These are phyloP conservation scores for Vitis vinifera DNA, from an alignment of 164 flowering plant genomes.

Conservation along the genomic window ASM3070453v1 NC_081821.1:10646001-10646500, in stretches of 20 bases:
- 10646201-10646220: no score
- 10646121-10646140: no score
- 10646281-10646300: constrained; percentile 44
- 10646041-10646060: no score
- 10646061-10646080: no score
- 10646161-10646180: no score
- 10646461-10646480: constrained; percentile 84
- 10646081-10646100: no score
- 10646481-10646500: constrained; percentile 62
- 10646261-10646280: constrained; percentile 31
- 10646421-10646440: constrained; percentile 75
- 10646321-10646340: constrained; percentile 60
- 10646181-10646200: no score
- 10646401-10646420: constrained; percentile 67
- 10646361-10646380: constrained; percentile 55
- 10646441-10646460: constrained; percentile 48
- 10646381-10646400: constrained; percentile 66
- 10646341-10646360: constrained; percentile 80
- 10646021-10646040: no score
- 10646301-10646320: constrained; percentile 85
- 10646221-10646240: not conserved
- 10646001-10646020: no score
- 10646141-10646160: no score
- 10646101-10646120: no score
- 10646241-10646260: constrained; percentile 41